Conservation (phyloP, 257 asterid species). For the Apocynum venetum region DNA sequence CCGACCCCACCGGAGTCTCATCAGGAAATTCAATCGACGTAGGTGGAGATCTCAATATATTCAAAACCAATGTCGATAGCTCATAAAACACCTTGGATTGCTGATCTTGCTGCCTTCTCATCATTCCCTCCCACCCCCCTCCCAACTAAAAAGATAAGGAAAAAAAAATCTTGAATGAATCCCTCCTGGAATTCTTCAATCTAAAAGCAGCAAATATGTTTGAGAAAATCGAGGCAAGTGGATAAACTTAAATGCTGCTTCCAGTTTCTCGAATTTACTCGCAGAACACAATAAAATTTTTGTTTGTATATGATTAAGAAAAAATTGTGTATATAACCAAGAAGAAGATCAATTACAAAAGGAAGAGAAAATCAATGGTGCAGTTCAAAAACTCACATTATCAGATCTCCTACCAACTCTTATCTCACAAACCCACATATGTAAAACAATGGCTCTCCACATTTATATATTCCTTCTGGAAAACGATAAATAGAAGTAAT, state of each 20-base stretch:
- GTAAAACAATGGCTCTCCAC: background rate
- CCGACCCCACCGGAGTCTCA: slow-evolving; percentile 2
- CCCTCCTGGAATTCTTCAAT: background rate
- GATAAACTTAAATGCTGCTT: slow-evolving; percentile 30
- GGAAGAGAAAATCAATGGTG: slow-evolving; percentile 13
- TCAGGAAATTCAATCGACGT: slow-evolving; percentile 26
- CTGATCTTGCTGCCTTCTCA: slow-evolving; percentile 35
- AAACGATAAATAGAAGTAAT: background rate
- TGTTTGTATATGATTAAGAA: too few relatives aligned
- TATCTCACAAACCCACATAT: background rate
- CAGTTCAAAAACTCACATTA: slow-evolving; percentile 12
- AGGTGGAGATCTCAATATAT: slow-evolving; percentile 31
- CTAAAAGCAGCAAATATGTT: background rate
- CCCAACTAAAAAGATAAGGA: background rate
- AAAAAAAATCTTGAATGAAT: background rate
- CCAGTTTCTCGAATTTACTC: background rate
- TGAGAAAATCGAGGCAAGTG: slow-evolving; percentile 46
- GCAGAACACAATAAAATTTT: background rate
- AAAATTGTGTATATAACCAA: too few relatives aligned
- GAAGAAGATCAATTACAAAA: background rate
- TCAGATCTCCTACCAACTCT: background rate
- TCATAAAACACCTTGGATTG: slow-evolving; percentile 37
- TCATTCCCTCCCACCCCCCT: slow-evolving; percentile 7
- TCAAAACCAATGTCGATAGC: slow-evolving; percentile 35
- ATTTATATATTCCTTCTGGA: background rate